These are phyloP conservation scores for Beauveria brongniartii DNA, from an alignment of 2,329 filamentous ascomycete species.

Conservation along the genomic window DNA sequence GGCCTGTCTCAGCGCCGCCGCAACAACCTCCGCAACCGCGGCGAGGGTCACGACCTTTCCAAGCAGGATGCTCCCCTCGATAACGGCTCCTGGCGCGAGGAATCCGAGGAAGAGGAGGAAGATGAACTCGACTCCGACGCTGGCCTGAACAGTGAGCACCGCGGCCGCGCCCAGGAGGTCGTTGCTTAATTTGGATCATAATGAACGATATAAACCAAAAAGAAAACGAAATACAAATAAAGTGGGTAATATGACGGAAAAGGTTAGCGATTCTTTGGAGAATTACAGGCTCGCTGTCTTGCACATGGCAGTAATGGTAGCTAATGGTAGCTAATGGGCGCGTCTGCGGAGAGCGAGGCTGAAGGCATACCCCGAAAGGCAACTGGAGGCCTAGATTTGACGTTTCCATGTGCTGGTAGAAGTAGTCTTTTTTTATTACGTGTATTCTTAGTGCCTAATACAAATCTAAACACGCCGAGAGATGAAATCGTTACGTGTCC, in stretches of 20 bases:
- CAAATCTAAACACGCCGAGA: slow-evolving; percentile 9
- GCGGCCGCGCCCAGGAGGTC: slow-evolving; percentile 48
- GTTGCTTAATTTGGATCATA: slow-evolving; percentile 28
- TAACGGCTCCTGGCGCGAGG: slow-evolving; percentile 71
- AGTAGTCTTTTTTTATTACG: slow-evolving; percentile 10
- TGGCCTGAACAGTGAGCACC: slow-evolving; percentile 47
- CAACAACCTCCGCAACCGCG: slow-evolving; percentile 58
- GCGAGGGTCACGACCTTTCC: slow-evolving; percentile 74
- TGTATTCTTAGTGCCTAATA: slow-evolving; percentile 23
- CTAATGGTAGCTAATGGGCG: slow-evolving; percentile 3
- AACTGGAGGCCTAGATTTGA: slow-evolving; percentile 4
- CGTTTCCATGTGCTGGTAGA: slow-evolving; percentile 9
- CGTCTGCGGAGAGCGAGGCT: neutral
- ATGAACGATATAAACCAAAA: neutral
- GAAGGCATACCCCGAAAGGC: slow-evolving; percentile 11
- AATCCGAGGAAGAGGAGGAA: slow-evolving; percentile 59
- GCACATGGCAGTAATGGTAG: slow-evolving; percentile 9
- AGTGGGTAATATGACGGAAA: slow-evolving; percentile 6
- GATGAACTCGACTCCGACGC: slow-evolving; percentile 49
- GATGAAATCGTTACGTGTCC: neutral
- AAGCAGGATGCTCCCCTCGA: slow-evolving; percentile 73
- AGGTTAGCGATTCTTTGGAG: neutral
- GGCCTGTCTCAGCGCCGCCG: slow-evolving; percentile 80
- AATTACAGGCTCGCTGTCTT: slow-evolving; percentile 1
- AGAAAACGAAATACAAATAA: slow-evolving; percentile 3